Conservation (phyloP, 495 filamentous ascomycete genomes). For the Penicillium waksmanii region DNA sequence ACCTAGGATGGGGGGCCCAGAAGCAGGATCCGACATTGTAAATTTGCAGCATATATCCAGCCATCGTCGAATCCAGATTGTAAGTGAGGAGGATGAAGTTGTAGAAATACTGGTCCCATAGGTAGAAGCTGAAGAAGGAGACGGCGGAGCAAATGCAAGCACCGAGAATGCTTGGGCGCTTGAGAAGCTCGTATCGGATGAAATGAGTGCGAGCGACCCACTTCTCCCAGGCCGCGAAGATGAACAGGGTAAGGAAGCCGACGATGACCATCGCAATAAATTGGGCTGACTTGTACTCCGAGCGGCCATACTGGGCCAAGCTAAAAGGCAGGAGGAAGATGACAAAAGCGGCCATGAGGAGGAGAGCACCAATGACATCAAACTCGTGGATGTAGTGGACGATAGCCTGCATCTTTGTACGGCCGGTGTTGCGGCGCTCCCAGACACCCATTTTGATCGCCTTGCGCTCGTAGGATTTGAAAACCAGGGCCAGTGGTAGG, state of each 20-base stretch:
- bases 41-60: conserved; percentile 68
- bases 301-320: conserved; percentile 49
- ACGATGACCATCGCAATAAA: conserved; percentile 62
- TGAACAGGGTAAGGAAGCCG: conserved; percentile 56
- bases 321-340: conserved; percentile 68
- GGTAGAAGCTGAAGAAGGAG: conserved; percentile 66
- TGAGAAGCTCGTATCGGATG: conserved; percentile 62
- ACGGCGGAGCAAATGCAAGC: conserved; percentile 58
- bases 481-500: conserved; percentile 51
- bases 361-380: conserved; percentile 62
- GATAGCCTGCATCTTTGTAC: conserved; percentile 51
- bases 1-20: conserved; percentile 63
- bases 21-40: conserved; percentile 73
- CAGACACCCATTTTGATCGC: conserved; percentile 50
- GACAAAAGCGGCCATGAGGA: conserved; percentile 61
- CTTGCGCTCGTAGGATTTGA: conserved; percentile 61
- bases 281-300: conserved; percentile 52
- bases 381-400: conserved; percentile 62
- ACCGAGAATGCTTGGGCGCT: conserved; percentile 66
- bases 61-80: conserved; percentile 55
- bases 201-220: conserved; percentile 61
- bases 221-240: conserved; percentile 64
- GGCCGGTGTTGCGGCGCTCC: conserved; percentile 38
- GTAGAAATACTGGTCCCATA: conserved; percentile 70
- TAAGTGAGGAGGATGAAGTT: conserved; percentile 77